Evolutionary conservation across 371 early-diverging fungal species (phyloP).

Genomic region (Mucor piriformis): DNA sequence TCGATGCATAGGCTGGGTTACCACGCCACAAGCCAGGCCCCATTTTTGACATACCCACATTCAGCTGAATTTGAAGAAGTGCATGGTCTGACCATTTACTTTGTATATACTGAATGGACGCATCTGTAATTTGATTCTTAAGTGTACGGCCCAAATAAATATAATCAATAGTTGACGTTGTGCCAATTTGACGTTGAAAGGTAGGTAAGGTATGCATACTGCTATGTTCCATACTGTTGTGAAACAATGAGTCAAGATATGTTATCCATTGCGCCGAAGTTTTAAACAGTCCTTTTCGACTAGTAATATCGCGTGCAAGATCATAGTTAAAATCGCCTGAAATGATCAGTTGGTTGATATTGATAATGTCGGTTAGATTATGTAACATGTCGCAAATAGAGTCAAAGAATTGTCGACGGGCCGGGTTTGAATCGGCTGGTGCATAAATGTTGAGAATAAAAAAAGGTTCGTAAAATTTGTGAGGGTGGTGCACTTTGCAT

Average conservation of each 20-base stretch:
- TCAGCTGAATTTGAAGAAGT: neutral
- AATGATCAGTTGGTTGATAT: neutral
- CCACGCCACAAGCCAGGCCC: neutral
- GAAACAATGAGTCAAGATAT: neutral
- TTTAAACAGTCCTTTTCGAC: neutral
- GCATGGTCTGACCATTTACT: constrained; percentile 12
- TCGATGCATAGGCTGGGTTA: neutral
- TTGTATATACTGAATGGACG: neutral
- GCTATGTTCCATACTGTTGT: neutral
- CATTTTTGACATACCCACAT: neutral
- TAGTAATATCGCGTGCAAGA: neutral
- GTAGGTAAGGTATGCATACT: too few species aligned
- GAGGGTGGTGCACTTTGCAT: neutral
- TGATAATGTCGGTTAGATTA: neutral
- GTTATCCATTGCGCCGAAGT: neutral
- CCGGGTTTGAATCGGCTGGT: constrained; percentile 2
- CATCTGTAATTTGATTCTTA: neutral
- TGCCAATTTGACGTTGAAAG: neutral
- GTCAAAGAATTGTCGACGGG: neutral
- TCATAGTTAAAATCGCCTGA: constrained; percentile 5
- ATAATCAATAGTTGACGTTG: constrained; percentile 2
- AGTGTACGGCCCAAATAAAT: neutral
- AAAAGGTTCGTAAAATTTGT: constrained; percentile 4
- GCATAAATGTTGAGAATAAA: constrained; percentile 13
- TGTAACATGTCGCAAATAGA: neutral